Evolutionary conservation across 2,329 filamentous ascomycete species (phyloP).

Genomic region (Diaporthe vaccinii): DNA sequence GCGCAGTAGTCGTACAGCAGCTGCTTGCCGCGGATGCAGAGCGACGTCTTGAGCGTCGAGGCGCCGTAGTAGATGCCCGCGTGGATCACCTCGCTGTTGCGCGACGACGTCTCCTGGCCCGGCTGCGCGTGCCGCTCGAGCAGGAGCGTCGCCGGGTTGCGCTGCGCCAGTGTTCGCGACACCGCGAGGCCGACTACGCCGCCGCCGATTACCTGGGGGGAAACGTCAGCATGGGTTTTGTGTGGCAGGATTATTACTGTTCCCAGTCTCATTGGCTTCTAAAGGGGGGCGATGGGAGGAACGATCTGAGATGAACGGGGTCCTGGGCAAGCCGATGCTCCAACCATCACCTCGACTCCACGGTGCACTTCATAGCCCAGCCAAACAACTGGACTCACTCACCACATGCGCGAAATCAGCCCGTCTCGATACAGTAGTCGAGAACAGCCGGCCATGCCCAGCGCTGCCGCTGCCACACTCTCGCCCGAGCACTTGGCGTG

Average conservation of each 20-base stretch:
- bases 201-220: conserved; percentile 66
- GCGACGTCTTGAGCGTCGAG: conserved; percentile 80
- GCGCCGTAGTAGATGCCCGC: conserved; percentile 92
- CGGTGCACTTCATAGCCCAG: neutral
- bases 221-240: conserved; percentile 26
- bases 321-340: neutral
- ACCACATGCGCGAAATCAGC: conserved; percentile 64
- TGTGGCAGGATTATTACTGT: neutral
- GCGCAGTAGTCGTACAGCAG: conserved; percentile 85
- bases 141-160: conserved; percentile 77
- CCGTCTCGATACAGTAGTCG: conserved; percentile 48
- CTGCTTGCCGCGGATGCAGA: conserved; percentile 84
- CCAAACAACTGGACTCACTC: conserved; percentile 43
- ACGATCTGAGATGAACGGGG: neutral
- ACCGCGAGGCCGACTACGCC: conserved; percentile 84
- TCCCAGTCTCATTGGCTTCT: neutral
- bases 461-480: neutral
- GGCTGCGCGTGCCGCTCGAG: conserved; percentile 83
- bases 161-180: conserved; percentile 75
- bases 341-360: neutral
- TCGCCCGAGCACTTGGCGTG: neutral
- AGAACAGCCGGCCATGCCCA: conserved; percentile 49
- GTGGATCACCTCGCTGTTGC: conserved; percentile 97
- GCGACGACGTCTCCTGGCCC: conserved; percentile 88
- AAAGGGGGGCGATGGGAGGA: neutral